Conservation (phyloP, 257 asterid genomes). For the Eustoma russellianum region DNA sequence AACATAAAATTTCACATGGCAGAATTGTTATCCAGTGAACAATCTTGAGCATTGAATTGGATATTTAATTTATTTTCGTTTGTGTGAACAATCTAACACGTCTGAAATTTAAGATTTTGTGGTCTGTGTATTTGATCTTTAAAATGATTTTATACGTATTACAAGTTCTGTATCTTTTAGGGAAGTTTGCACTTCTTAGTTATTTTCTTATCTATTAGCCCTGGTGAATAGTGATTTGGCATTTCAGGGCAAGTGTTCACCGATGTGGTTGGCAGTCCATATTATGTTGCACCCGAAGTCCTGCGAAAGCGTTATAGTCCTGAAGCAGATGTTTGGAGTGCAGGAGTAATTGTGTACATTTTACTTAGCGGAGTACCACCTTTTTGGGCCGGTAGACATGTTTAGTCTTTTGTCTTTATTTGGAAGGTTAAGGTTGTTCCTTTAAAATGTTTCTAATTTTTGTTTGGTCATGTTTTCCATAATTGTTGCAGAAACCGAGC, state of each 20-base stretch:
- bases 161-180: too few species aligned
- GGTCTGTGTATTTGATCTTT: too few species aligned
- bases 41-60: too few species aligned
- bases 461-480: background rate
- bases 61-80: too few species aligned
- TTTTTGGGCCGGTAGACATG: conserved; percentile 83
- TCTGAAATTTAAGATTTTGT: too few species aligned
- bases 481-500: conserved; percentile 53
- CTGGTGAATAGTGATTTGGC: background rate
- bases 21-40: too few species aligned
- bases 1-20: too few species aligned
- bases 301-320: conserved; percentile 79
- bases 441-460: background rate
- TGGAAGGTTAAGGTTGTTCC: background rate
- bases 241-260: conserved; percentile 62
- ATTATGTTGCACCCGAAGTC: conserved; percentile 95
- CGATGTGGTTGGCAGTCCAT: conserved; percentile 96
- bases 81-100: too few species aligned
- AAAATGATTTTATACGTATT: too few species aligned
- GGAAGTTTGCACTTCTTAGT: too few species aligned
- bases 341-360: conserved; percentile 91
- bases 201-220: too few species aligned
- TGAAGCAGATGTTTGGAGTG: conserved; percentile 97
- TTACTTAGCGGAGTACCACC: conserved; percentile 97
- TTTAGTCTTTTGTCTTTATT: background rate